These are phyloP conservation scores for Aspergillus diversus DNA, from an alignment of 495 filamentous ascomycete species.

Conservation along the genomic window DNA sequence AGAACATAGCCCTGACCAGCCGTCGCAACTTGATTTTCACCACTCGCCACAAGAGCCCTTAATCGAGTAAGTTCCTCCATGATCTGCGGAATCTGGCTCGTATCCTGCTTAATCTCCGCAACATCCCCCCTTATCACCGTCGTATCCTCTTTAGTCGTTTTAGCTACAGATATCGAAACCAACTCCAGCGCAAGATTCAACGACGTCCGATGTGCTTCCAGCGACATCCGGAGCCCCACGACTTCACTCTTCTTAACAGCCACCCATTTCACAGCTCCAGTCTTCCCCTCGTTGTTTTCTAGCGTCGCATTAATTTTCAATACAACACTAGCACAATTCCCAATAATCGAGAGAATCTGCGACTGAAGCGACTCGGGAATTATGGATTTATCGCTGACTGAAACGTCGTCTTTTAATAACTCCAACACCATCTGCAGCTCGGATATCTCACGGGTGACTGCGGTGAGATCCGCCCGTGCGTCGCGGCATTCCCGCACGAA, in stretches of 20 bases:
- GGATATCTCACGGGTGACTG: not conserved
- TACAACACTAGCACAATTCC: not conserved
- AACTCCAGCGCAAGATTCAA: not conserved
- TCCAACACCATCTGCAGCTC: not conserved
- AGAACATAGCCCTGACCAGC: not conserved
- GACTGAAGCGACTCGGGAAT: not conserved
- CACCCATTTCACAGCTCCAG: not conserved
- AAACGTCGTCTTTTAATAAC: constrained; percentile 1
- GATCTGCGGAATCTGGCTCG: not conserved
- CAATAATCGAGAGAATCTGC: constrained; percentile 1
- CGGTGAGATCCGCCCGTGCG: not conserved
- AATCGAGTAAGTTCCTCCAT: not conserved
- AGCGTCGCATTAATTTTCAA: not conserved
- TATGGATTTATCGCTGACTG: not conserved
- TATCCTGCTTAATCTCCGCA: constrained; percentile 1
- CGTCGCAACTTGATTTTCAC: not conserved
- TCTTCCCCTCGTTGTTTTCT: not conserved
- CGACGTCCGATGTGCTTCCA: not conserved
- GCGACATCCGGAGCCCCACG: not conserved
- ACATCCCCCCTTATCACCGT: not conserved
- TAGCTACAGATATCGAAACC: not conserved
- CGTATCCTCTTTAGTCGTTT: not conserved
- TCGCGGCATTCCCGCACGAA: not conserved
- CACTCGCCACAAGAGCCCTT: not conserved
- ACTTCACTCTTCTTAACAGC: not conserved